Conservation (phyloP, 192 early-diverging fungal species). For the Dissophora ornata region DNA sequence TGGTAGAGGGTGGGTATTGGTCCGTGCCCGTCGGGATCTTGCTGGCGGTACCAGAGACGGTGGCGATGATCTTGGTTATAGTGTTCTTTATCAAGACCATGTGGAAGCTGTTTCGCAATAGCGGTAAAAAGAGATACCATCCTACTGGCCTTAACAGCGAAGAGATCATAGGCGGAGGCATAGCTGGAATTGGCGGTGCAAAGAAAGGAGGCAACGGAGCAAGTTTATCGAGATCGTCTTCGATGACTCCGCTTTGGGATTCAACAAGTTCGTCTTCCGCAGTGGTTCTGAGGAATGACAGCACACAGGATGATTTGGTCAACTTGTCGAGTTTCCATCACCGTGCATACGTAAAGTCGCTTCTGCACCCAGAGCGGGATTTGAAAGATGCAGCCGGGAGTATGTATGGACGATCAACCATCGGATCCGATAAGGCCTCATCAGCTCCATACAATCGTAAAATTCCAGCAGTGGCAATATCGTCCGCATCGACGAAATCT, state of each 20-base stretch:
- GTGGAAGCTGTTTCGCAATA: slow-evolving; percentile 20
- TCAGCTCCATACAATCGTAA: not conserved
- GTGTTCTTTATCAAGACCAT: slow-evolving; percentile 49
- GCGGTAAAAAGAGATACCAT: too few species aligned
- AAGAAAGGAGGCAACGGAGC: too few species aligned
- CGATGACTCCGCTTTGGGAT: slow-evolving; percentile 27
- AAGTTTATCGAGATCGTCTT: slow-evolving; percentile 32
- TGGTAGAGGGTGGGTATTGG: slow-evolving; percentile 45
- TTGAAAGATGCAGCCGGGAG: slow-evolving; percentile 39
- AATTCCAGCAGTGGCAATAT: not conserved
- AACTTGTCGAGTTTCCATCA: slow-evolving; percentile 47
- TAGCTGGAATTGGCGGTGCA: slow-evolving; percentile 2
- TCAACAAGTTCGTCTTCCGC: not conserved
- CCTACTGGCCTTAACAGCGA: too few species aligned
- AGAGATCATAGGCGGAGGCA: slow-evolving; percentile 9
- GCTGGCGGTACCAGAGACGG: slow-evolving; percentile 41
- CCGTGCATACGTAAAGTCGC: slow-evolving; percentile 34
- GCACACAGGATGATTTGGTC: slow-evolving; percentile 25
- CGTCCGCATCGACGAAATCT: not conserved
- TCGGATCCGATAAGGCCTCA: slow-evolving; percentile 37
- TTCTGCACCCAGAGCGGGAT: slow-evolving; percentile 24
- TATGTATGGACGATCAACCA: slow-evolving; percentile 46
- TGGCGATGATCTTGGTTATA: slow-evolving; percentile 28
- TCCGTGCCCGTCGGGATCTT: slow-evolving; percentile 35
- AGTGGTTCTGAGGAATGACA: not conserved